Evolutionary conservation across 2,329 filamentous ascomycete species (phyloP), one percentile per base, ranked within the genome.

Genomic region (Hortaea werneckii): DNA sequence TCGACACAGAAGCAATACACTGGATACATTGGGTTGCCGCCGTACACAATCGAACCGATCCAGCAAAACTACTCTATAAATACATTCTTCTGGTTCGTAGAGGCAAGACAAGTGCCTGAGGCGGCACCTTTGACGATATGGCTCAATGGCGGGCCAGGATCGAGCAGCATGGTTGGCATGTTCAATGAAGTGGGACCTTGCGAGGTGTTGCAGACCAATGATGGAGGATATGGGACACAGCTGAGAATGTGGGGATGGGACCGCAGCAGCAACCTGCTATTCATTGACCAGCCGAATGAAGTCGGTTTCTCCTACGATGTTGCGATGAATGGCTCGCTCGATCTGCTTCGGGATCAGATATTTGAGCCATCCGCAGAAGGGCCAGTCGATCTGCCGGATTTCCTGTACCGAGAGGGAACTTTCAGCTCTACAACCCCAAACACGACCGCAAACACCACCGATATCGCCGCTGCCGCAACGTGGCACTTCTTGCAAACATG

Each of bases 51-150:
- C 42, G 61, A 58, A 28, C 66, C 67, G 1, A 67, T 69, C 47
- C 67, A 71, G 51, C 75, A 78, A 53, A 59, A 75, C 46, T 79
- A 79, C 53, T 67, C 72, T 2, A 78, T 79, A 52, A 79, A 79
- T 56, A 80, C 76, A 42, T 82, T 80, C 62, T 83, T 82, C 62
- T 79, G 78, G 76, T 82, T 80, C 56, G 76, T 82, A 54, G 77
- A 80, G 54, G 68, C 78, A 5, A 67, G 76, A 6, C 67, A 75
- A 43, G 66, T 71, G 52, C 69, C 77, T 1, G 52, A 58, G 8
- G 67, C 72, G 40, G 77, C 77, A 2, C 78, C 78, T 0, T 61
- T 82, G 29, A 74, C 76, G 0, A 74, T 81, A 26, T 83, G 77
- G 73, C 72, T 82, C 57, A 75, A 75, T 48, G 76, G 76, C 32